Evolutionary conservation across 495 filamentous ascomycete species (phyloP), one percentile per base, ranked within the genome.

Genomic region (Penicillium robsamsonii): DNA sequence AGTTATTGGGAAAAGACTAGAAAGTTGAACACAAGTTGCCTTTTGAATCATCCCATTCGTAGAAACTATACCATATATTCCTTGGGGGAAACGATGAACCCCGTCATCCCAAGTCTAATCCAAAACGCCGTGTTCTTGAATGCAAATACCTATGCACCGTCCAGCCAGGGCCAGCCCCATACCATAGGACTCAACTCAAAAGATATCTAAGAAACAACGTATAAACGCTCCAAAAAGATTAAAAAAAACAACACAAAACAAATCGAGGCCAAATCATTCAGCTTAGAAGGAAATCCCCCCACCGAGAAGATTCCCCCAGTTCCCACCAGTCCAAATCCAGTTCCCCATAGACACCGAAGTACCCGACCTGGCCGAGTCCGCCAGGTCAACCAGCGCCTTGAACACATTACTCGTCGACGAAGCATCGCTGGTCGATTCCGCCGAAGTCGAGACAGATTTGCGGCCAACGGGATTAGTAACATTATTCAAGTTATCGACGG

Each of bases 401-500:
- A 74, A 74, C 33, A 74, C 73, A 51, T 73, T 74, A 41, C 61
- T 60, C 48, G 67, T 70, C 1, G 71, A 75, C 13, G 67, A 63
- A 6, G 61, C 70, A 49, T 53, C 61, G 50, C 61, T 75, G 17
- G 66, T 69, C n/a, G 66, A 56, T 20, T 53, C 37, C 5, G 59
- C 49, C 6, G 69, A 58, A 4, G 68, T 65, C 11, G 70, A 55
- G 25, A 75, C 66, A 17, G 63, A 60, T 17, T 62, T 68, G 10
- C 79, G 72, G 4, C 79, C 79, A 15, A 73, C 69, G 5, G 75
- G 53, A 40, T 72, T 66, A 37, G 70, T 75, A 43, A 90, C 81
- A 25, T 81, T 80, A 64, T 90, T 91, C 55, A 89, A 50, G 33
- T 62, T 71, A 65, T 91, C 87, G 5, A 87, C 84, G 0, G 83